Conservation (phyloP, 1,139 yeast species). For the Yamadazyma sp. region DNA sequence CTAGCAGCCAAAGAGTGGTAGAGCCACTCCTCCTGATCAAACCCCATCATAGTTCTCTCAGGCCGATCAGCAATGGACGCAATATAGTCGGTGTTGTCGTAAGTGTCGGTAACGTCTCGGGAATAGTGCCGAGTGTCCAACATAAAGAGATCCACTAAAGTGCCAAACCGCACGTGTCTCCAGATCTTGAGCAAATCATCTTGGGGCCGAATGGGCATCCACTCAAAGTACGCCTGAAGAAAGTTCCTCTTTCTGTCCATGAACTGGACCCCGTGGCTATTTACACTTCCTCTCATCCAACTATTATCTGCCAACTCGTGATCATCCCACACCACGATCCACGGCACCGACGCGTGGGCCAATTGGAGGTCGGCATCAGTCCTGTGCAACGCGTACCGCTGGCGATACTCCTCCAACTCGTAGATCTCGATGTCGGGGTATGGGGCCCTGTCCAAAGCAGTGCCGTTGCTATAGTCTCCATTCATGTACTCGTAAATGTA, state of each 20-base stretch:
- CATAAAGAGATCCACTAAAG: constrained; percentile 1
- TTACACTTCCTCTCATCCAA: constrained; percentile 3
- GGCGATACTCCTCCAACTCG: constrained; percentile 1
- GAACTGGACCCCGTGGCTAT: constrained; percentile 2
- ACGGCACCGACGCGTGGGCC: neutral
- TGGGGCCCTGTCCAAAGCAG: neutral
- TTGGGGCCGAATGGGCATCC: constrained; percentile 4
- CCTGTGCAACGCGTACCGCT: neutral
- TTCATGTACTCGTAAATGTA: constrained; percentile 2
- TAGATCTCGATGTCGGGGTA: neutral
- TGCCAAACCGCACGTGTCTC: constrained; percentile 1
- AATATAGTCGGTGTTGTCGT: constrained; percentile 2
- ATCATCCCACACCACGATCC: constrained; percentile 3
- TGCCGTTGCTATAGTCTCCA: neutral
- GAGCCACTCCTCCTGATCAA: constrained; percentile 3
- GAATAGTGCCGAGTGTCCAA: constrained; percentile 3
- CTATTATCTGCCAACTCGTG: constrained; percentile 4
- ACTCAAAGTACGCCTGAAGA: constrained; percentile 3
- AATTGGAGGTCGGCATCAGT: neutral
- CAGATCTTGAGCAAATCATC: constrained; percentile 1
- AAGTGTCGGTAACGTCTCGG: constrained; percentile 1
- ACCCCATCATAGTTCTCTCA: constrained; percentile 4
- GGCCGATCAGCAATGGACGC: constrained; percentile 1
- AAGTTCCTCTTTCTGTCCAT: neutral
- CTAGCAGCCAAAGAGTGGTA: neutral